Evolutionary conservation across 371 early-diverging fungal genomes (phyloP).

Genomic region (Mortierella sp.): DNA sequence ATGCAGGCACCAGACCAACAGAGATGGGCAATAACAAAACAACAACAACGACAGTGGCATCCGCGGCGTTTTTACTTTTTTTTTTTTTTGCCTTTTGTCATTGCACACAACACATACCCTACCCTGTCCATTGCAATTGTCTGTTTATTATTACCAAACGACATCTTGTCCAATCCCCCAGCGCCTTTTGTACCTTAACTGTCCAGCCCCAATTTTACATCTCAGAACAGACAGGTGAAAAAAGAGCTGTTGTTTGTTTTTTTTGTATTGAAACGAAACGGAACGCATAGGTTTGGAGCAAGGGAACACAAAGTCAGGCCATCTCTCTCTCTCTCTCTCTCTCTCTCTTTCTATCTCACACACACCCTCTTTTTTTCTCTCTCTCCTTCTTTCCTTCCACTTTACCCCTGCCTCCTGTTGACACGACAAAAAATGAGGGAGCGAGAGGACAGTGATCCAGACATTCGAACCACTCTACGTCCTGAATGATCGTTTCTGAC

Average conservation of each 20-base stretch:
- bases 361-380: not conserved
- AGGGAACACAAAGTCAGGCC: constrained; percentile 8
- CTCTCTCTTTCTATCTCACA: not conserved
- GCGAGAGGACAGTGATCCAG: not conserved
- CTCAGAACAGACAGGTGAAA: constrained; percentile 2
- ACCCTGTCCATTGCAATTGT: no score
- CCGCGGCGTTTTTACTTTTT: constrained; percentile 7
- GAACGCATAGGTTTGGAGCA: not conserved
- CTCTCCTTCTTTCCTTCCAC: not conserved
- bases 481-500: not conserved
- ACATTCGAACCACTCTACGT: not conserved
- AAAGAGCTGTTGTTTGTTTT: not conserved
- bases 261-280: no score
- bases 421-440: not conserved
- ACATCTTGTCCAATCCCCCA: not conserved
- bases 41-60: not conserved
- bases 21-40: no score
- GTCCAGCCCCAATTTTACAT: not conserved
- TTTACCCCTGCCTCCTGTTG: no score
- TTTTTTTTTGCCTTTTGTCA: not conserved
- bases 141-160: not conserved
- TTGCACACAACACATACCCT: no score
- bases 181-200: not conserved
- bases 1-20: not conserved
- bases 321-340: not conserved